Base-by-base conservation (phyloP, 352 stramenopile species). In the Phytopythium boreale region DNA sequence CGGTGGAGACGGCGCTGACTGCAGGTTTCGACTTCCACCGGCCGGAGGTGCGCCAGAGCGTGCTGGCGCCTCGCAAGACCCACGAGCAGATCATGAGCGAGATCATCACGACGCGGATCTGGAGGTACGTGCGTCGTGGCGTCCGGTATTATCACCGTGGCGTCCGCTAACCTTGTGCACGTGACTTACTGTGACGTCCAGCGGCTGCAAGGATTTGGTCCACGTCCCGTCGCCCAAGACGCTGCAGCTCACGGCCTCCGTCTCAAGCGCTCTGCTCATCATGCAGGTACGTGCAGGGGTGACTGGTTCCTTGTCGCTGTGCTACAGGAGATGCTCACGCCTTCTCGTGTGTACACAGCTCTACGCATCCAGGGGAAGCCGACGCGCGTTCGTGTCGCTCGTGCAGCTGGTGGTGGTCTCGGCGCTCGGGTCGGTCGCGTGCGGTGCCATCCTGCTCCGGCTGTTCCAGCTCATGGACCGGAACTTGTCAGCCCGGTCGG, bases 21-120 rank as follows among this genome's bases (percentile, higher is more conserved):
- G 77, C 80, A 5, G 86, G 86, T 3, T 94, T 94, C 63, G 84
- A 88, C 51, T 92, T 92, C 56, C 80, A 92, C 62, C 68, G 53
- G 15, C 68, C 62, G 2, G 67, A 83, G 36, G 71, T 74, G 19
- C 64, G 68, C 14, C 49, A 52, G 15, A 76, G 51, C n/a, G 51
- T 75, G 12, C 66, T 72, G 10, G 64, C 75, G 4, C 43, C 62
- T 19, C 68, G 69, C n/a, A 61, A 49, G 56, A 69, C 72, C 31
- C 59, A 61, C 9, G 79, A 90, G 31, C 70, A 86, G 29, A 67
- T 90, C 34, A 62, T 93, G 39, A 73, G 74, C 50, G 82, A 93
- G 22, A 90, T 93, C 51, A 68, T 93, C 63, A 75, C 68, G 56
- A 80, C 70, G 29, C 76, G 82, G 50, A 62, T 93, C 53, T 77